These are phyloP conservation scores for Paramecium primaurelia DNA, from an alignment of 73 alveolate species.

Conservation along the genomic window DNA sequence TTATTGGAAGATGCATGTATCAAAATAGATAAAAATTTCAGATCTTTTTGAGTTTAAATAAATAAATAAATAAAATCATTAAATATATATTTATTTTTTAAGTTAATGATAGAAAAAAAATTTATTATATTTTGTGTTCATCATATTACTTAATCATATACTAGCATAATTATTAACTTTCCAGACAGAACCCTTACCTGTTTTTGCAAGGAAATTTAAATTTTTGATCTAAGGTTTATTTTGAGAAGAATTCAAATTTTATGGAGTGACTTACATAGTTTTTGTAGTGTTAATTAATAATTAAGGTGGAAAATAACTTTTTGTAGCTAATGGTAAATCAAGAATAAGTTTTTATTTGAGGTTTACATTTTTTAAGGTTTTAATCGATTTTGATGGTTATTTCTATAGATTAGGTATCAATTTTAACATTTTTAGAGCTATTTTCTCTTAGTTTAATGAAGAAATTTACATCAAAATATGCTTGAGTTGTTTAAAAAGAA, in stretches of 20 bases:
- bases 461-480: neutral
- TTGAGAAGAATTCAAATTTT: neutral
- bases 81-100: neutral
- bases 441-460: neutral
- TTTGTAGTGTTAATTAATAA: neutral
- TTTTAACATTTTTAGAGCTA: neutral
- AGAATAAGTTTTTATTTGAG: neutral
- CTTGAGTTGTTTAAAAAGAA: neutral
- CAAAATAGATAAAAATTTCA: slow-evolving; percentile 39
- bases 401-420: neutral
- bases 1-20: slow-evolving; percentile 41
- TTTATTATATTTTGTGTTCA: neutral
- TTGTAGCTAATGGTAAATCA: neutral
- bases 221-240: neutral
- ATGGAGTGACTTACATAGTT: neutral
- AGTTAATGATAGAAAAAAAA: neutral
- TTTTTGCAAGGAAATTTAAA: neutral
- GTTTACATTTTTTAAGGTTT: neutral
- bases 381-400: neutral
- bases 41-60: neutral
- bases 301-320: neutral
- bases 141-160: neutral
- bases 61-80: neutral
- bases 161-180: neutral
- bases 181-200: neutral